A percentile compares a stretch with the other conserved stretches of the same genome.
Conservation (phyloP, 345 rosid species). For the Eucalyptus curtisii region DNA sequence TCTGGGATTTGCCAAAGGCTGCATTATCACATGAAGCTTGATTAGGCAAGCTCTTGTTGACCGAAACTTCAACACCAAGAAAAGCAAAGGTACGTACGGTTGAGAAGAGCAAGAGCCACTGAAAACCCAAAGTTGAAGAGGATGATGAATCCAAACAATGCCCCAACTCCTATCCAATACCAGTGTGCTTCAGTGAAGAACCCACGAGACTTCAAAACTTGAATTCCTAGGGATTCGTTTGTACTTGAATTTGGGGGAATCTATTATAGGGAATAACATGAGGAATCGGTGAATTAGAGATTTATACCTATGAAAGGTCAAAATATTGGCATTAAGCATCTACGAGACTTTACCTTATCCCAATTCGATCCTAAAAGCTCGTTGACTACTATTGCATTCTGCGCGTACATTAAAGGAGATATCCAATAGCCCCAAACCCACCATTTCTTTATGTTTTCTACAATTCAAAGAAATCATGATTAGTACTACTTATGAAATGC, state of each 20-base stretch:
- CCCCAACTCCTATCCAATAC: slow-evolving; percentile 49
- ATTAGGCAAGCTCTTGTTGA: background rate
- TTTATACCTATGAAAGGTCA: background rate
- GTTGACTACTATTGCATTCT: slow-evolving; percentile 37
- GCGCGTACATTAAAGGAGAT: slow-evolving; percentile 60
- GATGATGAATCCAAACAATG: slow-evolving; percentile 14
- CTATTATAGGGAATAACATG: background rate
- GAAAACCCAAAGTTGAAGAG: slow-evolving; percentile 21
- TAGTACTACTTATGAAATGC: background rate
- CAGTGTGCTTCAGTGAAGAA: slow-evolving; percentile 21
- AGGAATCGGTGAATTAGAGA: background rate
- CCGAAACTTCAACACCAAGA: background rate
- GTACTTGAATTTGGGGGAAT: background rate
- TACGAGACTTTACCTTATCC: slow-evolving; percentile 15
- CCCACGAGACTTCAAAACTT: slow-evolving; percentile 22
- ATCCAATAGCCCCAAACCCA: slow-evolving; percentile 54
- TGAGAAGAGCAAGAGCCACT: slow-evolving; percentile 24
- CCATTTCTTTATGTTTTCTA: slow-evolving; percentile 47
- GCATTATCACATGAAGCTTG: background rate
- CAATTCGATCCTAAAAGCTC: slow-evolving; percentile 48
- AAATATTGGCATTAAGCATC: background rate
- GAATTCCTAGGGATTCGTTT: slow-evolving; percentile 25
- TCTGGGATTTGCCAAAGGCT: slow-evolving; percentile 50
- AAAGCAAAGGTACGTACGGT: slow-evolving; percentile 8
- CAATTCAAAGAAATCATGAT: background rate